These are phyloP conservation scores for Immersiella caudata DNA, from an alignment of 495 filamentous ascomycete genomes.

Conservation along the genomic window DNA sequence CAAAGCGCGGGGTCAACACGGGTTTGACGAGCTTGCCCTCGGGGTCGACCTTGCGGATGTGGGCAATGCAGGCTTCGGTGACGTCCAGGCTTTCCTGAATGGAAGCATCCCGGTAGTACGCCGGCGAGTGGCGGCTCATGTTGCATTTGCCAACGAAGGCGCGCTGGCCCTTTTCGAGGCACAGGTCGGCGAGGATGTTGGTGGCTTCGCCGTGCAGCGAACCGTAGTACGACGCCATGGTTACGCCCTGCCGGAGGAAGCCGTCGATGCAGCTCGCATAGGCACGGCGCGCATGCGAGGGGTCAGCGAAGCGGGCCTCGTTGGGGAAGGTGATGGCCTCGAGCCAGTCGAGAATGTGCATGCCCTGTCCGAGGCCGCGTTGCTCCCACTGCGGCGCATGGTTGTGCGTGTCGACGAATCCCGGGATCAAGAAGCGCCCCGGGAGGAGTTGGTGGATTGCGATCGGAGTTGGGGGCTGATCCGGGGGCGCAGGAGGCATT, in stretches of 20 bases:
- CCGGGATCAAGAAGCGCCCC: constrained; percentile 61
- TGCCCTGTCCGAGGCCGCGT: constrained; percentile 61
- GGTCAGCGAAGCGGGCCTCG: constrained; percentile 60
- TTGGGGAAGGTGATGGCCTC: constrained; percentile 63
- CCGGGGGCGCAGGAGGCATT: not conserved
- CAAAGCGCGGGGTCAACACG: constrained; percentile 67
- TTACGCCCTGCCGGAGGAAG: constrained; percentile 64
- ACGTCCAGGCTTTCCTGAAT: constrained; percentile 52
- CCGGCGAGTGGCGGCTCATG: constrained; percentile 64
- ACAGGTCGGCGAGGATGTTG: constrained; percentile 61
- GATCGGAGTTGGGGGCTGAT: not conserved
- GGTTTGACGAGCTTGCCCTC: constrained; percentile 52
- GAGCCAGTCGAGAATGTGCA: constrained; percentile 63
- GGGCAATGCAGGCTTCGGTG: constrained; percentile 56
- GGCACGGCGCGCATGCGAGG: constrained; percentile 53
- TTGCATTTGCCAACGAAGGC: constrained; percentile 69
- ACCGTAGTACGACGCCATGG: constrained; percentile 67
- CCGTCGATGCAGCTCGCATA: constrained; percentile 60
- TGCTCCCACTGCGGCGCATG: constrained; percentile 68
- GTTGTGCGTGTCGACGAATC: constrained; percentile 67
- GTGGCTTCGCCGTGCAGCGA: constrained; percentile 62
- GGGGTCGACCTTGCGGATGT: constrained; percentile 49
- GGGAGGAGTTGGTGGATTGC: constrained; percentile 46
- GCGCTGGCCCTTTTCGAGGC: constrained; percentile 59
- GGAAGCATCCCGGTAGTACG: constrained; percentile 59